Conservation (phyloP, 1,284 basidiomycete species). For the Rhodofomes roseus region DNA sequence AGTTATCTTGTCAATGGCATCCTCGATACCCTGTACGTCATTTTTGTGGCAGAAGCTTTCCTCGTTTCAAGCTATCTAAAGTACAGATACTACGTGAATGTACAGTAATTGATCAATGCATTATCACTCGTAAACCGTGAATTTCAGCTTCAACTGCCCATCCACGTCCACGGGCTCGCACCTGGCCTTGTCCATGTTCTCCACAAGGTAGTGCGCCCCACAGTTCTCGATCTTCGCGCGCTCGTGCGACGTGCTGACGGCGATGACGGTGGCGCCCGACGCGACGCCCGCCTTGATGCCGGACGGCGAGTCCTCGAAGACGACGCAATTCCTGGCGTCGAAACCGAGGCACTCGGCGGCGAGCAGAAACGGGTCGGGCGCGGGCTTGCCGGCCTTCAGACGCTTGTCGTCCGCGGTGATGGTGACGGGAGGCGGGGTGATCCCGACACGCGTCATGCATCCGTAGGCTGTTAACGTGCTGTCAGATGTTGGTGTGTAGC, state of each 20-base stretch:
- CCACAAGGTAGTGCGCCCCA: conserved; percentile 66
- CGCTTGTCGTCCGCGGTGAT: conserved; percentile 79
- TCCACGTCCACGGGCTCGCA: conserved; percentile 34
- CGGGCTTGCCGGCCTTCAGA: conserved; percentile 63
- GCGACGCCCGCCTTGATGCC: conserved; percentile 74
- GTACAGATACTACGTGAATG: too few species aligned
- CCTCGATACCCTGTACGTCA: too few species aligned
- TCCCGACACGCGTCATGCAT: conserved; percentile 71
- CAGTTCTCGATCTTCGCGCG: conserved; percentile 52
- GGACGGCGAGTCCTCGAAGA: conserved; percentile 75
- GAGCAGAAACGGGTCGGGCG: conserved; percentile 73
- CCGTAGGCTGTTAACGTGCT: conserved; percentile 48
- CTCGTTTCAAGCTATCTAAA: too few species aligned
- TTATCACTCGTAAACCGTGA: conserved; percentile 23
- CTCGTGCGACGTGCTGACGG: conserved; percentile 69
- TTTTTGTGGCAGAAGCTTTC: too few species aligned
- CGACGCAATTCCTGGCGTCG: conserved; percentile 53
- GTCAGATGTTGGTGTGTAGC: conserved; percentile 7
- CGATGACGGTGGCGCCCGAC: conserved; percentile 71
- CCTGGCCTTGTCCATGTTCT: conserved; percentile 52
- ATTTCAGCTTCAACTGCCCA: conserved; percentile 32
- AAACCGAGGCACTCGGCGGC: conserved; percentile 72
- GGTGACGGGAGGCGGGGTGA: conserved; percentile 67
- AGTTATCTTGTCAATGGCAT: too few species aligned
- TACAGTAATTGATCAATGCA: too few species aligned